Evolutionary conservation across 441 rosid genomes (phyloP).

Genomic region (Syzygium malaccense): DNA sequence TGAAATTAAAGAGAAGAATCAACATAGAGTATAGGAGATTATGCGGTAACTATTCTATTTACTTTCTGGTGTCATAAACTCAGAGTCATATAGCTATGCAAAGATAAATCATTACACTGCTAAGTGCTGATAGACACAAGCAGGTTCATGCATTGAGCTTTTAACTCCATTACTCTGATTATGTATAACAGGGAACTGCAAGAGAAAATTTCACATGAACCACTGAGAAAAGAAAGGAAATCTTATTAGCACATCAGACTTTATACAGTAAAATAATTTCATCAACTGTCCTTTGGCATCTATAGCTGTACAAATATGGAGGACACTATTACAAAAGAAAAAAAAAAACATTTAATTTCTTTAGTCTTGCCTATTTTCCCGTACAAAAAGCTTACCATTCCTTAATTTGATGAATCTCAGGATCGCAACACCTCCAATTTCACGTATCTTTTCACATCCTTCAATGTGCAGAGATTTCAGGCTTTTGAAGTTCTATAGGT

Average conservation of each 20-base stretch:
- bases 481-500: constrained; percentile 5
- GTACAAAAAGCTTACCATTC: background rate
- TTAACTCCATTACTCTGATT: background rate
- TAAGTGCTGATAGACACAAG: background rate
- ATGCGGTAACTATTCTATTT: too few relatives aligned
- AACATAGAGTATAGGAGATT: background rate
- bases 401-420: constrained; percentile 2
- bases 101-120: background rate
- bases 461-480: constrained; percentile 8
- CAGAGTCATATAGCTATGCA: background rate
- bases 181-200: background rate
- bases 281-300: background rate
- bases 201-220: background rate
- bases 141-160: background rate
- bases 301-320: background rate
- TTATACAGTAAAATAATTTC: background rate
- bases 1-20: too few relatives aligned
- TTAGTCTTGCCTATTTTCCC: background rate
- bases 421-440: constrained; percentile 2
- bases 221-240: background rate
- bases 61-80: background rate
- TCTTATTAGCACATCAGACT: background rate
- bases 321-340: background rate
- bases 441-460: constrained; percentile 8
- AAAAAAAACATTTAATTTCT: background rate